phyloP scores from a whole-genome alignment of 202 grass and related monocot genomes.

The Alloteropsis angusta region DNA sequence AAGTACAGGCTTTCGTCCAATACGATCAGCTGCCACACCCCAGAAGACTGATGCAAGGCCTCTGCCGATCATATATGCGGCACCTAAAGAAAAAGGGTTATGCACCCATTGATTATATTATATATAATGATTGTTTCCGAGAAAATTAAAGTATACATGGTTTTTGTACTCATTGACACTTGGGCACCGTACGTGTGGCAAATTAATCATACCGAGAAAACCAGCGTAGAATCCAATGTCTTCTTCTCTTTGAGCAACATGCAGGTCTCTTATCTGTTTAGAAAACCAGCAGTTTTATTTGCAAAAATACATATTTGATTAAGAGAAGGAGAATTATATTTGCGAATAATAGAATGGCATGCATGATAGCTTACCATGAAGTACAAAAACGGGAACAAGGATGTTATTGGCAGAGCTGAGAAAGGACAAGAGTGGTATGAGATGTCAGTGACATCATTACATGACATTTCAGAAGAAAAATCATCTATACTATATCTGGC shows the following conservation, averaged over 20 bases:
- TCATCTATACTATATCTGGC: no score
- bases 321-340: background rate
- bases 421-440: background rate
- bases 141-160: background rate
- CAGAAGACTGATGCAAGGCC: slow-evolving; percentile 55
- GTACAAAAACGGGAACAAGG: slow-evolving; percentile 63
- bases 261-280: slow-evolving; percentile 45
- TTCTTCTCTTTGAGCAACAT: slow-evolving; percentile 45
- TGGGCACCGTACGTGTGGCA: background rate
- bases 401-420: slow-evolving; percentile 45
- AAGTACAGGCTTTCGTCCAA: slow-evolving; percentile 67
- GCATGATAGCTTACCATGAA: slow-evolving; percentile 47
- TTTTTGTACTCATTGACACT: background rate
- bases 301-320: background rate
- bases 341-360: background rate
- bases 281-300: background rate
- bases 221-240: slow-evolving; percentile 79
- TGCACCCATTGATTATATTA: background rate
- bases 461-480: background rate
- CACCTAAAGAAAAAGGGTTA: slow-evolving; percentile 7
- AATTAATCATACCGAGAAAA: slow-evolving; percentile 52
- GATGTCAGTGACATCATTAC: background rate
- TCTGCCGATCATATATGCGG: slow-evolving; percentile 66
- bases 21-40: slow-evolving; percentile 54
- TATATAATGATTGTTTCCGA: background rate